Evolutionary conservation across 345 rosid species (phyloP).

Genomic region (Syzygium jambos): DNA sequence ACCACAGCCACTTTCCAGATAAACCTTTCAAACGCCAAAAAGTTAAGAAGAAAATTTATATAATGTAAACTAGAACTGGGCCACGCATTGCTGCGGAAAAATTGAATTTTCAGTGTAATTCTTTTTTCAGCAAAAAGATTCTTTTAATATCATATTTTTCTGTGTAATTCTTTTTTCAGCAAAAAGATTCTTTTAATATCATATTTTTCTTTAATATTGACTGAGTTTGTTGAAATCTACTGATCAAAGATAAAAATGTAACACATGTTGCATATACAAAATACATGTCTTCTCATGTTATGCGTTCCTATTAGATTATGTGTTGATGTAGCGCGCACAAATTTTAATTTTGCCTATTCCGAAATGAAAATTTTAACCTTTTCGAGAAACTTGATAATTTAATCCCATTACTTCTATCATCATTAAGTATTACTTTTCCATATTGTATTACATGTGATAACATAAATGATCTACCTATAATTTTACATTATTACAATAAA

Average conservation of each 20-base stretch:
- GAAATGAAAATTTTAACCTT: neutral
- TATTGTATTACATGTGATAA: neutral
- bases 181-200: neutral
- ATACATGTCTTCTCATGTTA: neutral
- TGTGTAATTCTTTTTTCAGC: neutral
- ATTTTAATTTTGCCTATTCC: neutral
- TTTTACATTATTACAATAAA: neutral
- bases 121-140: neutral
- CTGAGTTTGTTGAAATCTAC: neutral
- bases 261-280: neutral
- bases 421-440: neutral
- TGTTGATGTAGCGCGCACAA: neutral
- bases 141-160: neutral
- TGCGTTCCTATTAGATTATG: neutral
- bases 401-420: neutral
- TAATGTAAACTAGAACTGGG: neutral
- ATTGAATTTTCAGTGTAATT: neutral
- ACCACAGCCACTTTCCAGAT: neutral
- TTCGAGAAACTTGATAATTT: neutral
- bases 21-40: neutral
- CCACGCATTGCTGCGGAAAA: neutral
- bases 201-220: neutral
- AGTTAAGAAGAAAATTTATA: neutral
- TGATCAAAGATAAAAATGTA: neutral
- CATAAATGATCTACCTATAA: neutral